Conservation (phyloP, 805 yeast species). For the Vanderwaltozyma polyspora region DNA sequence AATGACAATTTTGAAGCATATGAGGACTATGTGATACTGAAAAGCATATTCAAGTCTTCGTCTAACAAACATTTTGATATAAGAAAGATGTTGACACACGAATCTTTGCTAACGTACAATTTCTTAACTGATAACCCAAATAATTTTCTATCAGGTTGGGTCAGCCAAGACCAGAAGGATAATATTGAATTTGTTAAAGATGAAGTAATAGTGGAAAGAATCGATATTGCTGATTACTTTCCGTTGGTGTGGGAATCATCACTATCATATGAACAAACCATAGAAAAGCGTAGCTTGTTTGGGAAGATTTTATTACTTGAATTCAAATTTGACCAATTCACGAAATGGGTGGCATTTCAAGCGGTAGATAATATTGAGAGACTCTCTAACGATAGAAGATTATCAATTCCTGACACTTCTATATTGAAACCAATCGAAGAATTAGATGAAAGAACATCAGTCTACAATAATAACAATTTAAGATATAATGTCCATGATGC, state of each 20-base stretch:
- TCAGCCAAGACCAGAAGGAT: slow-evolving; percentile 17
- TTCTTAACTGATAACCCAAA: slow-evolving; percentile 29
- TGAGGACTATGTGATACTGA: slow-evolving; percentile 70
- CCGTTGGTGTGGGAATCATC: slow-evolving; percentile 86
- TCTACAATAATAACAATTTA: too few relatives aligned
- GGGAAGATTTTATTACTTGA: slow-evolving; percentile 76
- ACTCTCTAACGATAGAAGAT: too few relatives aligned
- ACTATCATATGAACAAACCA: slow-evolving; percentile 61
- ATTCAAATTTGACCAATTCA: slow-evolving; percentile 54
- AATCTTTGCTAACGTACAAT: slow-evolving; percentile 47
- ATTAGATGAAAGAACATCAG: neutral
- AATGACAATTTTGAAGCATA: slow-evolving; percentile 58
- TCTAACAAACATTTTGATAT: slow-evolving; percentile 29
- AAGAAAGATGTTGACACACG: slow-evolving; percentile 54
- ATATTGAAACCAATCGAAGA: neutral
- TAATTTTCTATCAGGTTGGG: slow-evolving; percentile 33
- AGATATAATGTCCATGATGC: too few relatives aligned
- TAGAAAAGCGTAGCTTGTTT: slow-evolving; percentile 50
- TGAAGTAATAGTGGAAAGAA: slow-evolving; percentile 38
- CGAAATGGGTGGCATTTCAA: slow-evolving; percentile 69
- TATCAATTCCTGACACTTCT: too few relatives aligned
- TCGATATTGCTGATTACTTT: slow-evolving; percentile 72
- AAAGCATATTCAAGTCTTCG: slow-evolving; percentile 58
- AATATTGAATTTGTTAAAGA: slow-evolving; percentile 12
- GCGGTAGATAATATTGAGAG: too few relatives aligned